Conservation (phyloP, 345 rosid species). For the Arabidopsis arenosa region DNA sequence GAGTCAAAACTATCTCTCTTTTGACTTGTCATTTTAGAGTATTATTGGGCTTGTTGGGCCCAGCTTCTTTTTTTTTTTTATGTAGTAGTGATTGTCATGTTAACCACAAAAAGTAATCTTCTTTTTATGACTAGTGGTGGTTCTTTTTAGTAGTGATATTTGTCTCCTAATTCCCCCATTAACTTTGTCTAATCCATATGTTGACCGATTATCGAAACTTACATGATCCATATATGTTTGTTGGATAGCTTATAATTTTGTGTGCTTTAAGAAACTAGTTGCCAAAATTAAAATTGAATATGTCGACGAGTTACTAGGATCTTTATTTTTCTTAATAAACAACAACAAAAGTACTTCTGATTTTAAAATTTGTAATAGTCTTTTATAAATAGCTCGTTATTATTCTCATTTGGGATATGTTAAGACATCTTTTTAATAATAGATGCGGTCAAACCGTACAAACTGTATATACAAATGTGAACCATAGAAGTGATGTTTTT, state of each 20-base stretch:
- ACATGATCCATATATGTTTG: background rate
- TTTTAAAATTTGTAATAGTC: background rate
- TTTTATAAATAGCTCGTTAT: background rate
- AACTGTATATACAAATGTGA: background rate
- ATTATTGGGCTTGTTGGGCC: constrained; percentile 35
- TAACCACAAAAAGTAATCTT: background rate
- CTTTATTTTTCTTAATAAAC: background rate
- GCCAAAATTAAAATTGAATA: background rate
- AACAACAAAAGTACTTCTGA: background rate
- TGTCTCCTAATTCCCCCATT: background rate
- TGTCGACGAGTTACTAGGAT: background rate
- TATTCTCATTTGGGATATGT: background rate
- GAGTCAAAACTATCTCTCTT: constrained; percentile 33
- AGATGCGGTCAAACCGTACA: background rate
- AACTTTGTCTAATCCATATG: constrained; percentile 7
- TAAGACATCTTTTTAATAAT: background rate
- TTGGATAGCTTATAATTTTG: background rate
- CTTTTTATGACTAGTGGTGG: background rate
- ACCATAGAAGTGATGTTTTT: background rate
- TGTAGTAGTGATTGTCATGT: constrained; percentile 32
- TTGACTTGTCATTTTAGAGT: constrained; percentile 26
- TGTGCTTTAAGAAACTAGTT: background rate
- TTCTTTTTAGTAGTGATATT: background rate
- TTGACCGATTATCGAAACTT: constrained; percentile 1
- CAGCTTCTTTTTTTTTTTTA: background rate